Percentiles rank a stretch among this genome's conserved stretches.
Evolutionary conservation across 1,139 yeast species (phyloP).

Genomic region (Saccharomyces hybrid): DNA sequence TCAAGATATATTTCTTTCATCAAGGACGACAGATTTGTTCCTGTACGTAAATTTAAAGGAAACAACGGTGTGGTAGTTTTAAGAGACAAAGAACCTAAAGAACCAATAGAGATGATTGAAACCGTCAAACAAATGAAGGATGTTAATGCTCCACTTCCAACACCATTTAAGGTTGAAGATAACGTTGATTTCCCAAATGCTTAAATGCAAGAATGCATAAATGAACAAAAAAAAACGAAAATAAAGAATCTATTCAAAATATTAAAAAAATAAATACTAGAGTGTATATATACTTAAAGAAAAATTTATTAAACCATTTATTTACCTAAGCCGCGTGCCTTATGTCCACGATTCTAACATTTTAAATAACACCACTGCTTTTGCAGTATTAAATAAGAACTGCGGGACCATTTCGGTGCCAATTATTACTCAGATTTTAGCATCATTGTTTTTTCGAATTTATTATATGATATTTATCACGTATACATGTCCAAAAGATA

Average conservation of each 20-base stretch:
- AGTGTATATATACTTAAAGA: not conserved
- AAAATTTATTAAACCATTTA: not conserved
- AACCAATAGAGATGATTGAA: constrained; percentile 60
- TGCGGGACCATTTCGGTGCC: too few species aligned
- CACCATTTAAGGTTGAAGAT: constrained; percentile 50
- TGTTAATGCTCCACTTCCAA: constrained; percentile 86
- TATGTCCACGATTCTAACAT: not conserved
- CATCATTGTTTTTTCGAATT: too few species aligned
- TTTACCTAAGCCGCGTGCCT: too few species aligned
- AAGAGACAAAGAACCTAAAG: constrained; percentile 60
- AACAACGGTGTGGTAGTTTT: constrained; percentile 76
- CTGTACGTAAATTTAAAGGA: constrained; percentile 74
- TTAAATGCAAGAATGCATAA: not conserved
- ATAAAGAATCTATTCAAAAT: not conserved
- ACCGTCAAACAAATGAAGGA: constrained; percentile 78
- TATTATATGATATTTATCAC: too few species aligned
- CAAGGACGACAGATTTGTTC: constrained; percentile 69
- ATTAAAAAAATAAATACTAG: not conserved
- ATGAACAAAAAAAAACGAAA: not conserved
- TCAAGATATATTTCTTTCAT: constrained; percentile 72
- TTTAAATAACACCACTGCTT: not conserved
- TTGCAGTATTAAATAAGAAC: too few species aligned
- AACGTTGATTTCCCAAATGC: constrained; percentile 21
- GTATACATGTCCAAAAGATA: too few species aligned
- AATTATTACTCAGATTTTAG: too few species aligned